phyloP scores from a whole-genome alignment of 1,139 yeast species.

The Debaryomyces robertsiae region DNA sequence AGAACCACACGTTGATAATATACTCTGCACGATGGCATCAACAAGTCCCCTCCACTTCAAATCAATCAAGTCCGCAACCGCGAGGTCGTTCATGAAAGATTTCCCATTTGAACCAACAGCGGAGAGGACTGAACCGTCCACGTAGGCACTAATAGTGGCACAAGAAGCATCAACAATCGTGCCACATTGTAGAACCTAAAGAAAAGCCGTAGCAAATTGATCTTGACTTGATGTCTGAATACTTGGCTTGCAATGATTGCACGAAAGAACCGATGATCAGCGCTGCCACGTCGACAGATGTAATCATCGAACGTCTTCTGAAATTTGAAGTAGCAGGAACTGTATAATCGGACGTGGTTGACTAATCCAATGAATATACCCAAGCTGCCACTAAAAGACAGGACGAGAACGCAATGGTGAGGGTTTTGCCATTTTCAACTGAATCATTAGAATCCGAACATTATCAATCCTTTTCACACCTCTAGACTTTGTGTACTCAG shows the following conservation, averaged over 20 bases:
- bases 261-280: conserved; percentile 29
- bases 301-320: conserved; percentile 30
- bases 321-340: conserved; percentile 34
- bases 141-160: conserved; percentile 28
- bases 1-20: conserved; percentile 30
- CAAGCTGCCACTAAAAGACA: conserved; percentile 37
- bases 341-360: conserved; percentile 36
- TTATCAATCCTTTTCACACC: conserved; percentile 16
- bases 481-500: conserved; percentile 12
- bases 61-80: conserved; percentile 33
- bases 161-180: conserved; percentile 27
- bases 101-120: conserved; percentile 30
- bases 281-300: conserved; percentile 34
- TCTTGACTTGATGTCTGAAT: conserved; percentile 33
- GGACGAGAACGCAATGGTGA: conserved; percentile 3
- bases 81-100: conserved; percentile 21
- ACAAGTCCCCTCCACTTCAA: conserved; percentile 33
- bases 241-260: conserved; percentile 31
- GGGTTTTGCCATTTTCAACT: conserved; percentile 11
- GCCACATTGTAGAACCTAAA: conserved; percentile 29
- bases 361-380: conserved; percentile 37
- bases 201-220: conserved; percentile 26
- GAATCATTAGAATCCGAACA: conserved; percentile 13
- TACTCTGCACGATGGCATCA: conserved; percentile 24
- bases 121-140: conserved; percentile 31